Conservation (phyloP, 2,329 filamentous ascomycete species). For the Endocalyx cinctus region DNA sequence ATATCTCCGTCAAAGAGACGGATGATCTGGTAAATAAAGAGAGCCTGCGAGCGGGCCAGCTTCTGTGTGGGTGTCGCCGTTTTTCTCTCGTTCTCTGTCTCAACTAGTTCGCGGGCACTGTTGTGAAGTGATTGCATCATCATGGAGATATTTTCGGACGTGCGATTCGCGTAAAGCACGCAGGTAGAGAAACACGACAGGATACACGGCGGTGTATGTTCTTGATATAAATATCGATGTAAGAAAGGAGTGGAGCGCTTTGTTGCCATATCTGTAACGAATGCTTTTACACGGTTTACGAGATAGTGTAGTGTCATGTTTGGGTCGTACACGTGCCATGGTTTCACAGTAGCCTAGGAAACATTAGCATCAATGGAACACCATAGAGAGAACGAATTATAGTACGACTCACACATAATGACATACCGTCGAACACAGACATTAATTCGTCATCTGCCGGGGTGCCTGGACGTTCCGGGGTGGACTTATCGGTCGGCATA, state of each 20-base stretch:
- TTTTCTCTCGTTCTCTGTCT: background rate
- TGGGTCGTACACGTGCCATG: slow-evolving; percentile 25
- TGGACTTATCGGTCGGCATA: slow-evolving; percentile 1
- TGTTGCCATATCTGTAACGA: slow-evolving; percentile 19
- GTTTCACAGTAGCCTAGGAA: slow-evolving; percentile 14
- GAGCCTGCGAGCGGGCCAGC: slow-evolving; percentile 18
- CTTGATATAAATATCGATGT: slow-evolving; percentile 23
- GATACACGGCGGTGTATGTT: slow-evolving; percentile 23
- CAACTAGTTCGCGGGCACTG: slow-evolving; percentile 18
- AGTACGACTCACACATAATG: slow-evolving; percentile 19
- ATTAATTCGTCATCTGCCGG: slow-evolving; percentile 12
- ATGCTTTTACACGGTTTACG: slow-evolving; percentile 20
- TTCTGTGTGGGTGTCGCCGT: slow-evolving; percentile 19
- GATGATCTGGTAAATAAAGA: slow-evolving; percentile 20
- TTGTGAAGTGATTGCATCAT: slow-evolving; percentile 22
- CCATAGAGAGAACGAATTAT: no score
- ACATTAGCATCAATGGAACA: slow-evolving; percentile 6
- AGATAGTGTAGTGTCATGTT: slow-evolving; percentile 21
- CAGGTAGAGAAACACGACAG: slow-evolving; percentile 25
- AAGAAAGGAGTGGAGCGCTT: slow-evolving; percentile 25
- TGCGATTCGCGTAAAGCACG: slow-evolving; percentile 26
- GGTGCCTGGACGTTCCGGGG: slow-evolving; percentile 7
- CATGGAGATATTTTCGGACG: slow-evolving; percentile 21
- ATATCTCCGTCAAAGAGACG: slow-evolving; percentile 22
- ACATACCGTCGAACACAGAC: slow-evolving; percentile 15